These are phyloP conservation scores for Aspergillus glaucus DNA, from an alignment of 2,329 filamentous ascomycete genomes.

Conservation along the genomic window DNA sequence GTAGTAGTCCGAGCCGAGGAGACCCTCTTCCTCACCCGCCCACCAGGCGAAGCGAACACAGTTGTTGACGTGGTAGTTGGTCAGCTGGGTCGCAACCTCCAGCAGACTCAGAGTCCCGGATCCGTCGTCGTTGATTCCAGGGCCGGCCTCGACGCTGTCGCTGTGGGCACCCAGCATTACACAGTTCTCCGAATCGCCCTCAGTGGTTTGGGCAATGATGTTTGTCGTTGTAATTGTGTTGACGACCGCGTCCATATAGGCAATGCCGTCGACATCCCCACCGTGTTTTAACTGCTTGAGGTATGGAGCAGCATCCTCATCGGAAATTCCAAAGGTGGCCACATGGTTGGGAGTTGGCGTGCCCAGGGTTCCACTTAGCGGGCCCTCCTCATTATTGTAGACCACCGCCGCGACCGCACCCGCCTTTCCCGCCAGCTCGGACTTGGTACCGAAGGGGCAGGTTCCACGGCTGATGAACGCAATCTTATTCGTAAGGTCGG, in stretches of 20 bases:
- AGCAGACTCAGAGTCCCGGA: slow-evolving; percentile 59
- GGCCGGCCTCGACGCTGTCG: slow-evolving; percentile 56
- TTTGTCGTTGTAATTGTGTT: slow-evolving; percentile 50
- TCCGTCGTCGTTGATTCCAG: slow-evolving; percentile 74
- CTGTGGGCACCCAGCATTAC: slow-evolving; percentile 56
- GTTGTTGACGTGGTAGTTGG: slow-evolving; percentile 68
- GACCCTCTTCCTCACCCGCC: slow-evolving; percentile 58
- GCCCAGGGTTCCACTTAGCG: slow-evolving; percentile 63
- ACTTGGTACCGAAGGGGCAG: slow-evolving; percentile 68
- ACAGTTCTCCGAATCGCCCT: slow-evolving; percentile 53
- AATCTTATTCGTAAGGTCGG: slow-evolving; percentile 56
- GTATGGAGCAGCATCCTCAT: slow-evolving; percentile 53
- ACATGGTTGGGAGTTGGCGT: slow-evolving; percentile 39
- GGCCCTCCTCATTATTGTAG: slow-evolving; percentile 64
- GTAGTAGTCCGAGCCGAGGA: slow-evolving; percentile 56
- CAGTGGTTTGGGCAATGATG: slow-evolving; percentile 55
- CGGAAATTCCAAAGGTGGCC: slow-evolving; percentile 61
- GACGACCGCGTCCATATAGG: slow-evolving; percentile 41
- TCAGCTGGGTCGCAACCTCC: slow-evolving; percentile 54
- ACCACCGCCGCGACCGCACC: slow-evolving; percentile 66
- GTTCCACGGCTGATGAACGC: slow-evolving; percentile 64
- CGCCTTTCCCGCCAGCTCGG: slow-evolving; percentile 59
- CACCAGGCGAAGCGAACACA: slow-evolving; percentile 62
- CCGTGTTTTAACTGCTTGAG: slow-evolving; percentile 47
- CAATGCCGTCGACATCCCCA: slow-evolving; percentile 26